These are phyloP conservation scores for Lenzites betulinus DNA, from an alignment of 768 basidiomycete genomes.

Conservation along the genomic window DNA sequence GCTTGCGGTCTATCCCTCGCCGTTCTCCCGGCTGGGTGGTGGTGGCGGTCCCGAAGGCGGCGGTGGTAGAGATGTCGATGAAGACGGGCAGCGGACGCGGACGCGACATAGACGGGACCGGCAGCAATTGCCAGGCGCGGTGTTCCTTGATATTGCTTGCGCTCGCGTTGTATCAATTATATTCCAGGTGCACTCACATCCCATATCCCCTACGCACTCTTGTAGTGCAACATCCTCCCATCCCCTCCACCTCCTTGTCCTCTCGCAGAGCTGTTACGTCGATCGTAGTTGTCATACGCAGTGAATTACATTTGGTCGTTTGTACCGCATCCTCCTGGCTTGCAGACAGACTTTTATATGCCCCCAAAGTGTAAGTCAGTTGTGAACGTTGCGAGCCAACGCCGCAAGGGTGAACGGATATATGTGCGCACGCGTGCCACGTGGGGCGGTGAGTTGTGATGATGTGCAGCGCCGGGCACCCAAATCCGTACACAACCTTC, in stretches of 20 bases:
- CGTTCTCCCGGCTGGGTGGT: background rate
- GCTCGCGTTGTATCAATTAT: constrained; percentile 20
- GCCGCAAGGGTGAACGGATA: background rate
- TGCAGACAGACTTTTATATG: too few species aligned
- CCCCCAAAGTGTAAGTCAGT: too few species aligned
- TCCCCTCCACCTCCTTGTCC: background rate
- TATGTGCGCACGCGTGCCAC: constrained; percentile 7
- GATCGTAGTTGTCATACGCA: background rate
- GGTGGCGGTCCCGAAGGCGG: background rate
- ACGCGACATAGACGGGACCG: constrained; percentile 11
- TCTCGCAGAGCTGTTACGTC: background rate
- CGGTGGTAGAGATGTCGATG: background rate
- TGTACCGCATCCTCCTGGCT: too few species aligned
- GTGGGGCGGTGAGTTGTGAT: constrained; percentile 17
- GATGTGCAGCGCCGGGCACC: constrained; percentile 13
- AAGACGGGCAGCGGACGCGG: background rate
- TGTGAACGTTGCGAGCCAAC: background rate
- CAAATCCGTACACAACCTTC: constrained; percentile 8
- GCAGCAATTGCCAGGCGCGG: constrained; percentile 19
- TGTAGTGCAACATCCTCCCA: background rate
- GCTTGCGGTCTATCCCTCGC: background rate
- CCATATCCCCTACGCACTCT: background rate
- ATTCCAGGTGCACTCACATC: constrained; percentile 4
- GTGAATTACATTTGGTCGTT: background rate
- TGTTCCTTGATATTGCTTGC: constrained; percentile 7